phyloP scores from a whole-genome alignment of 495 filamentous ascomycete species.

The Aspergillus avenaceus region DNA sequence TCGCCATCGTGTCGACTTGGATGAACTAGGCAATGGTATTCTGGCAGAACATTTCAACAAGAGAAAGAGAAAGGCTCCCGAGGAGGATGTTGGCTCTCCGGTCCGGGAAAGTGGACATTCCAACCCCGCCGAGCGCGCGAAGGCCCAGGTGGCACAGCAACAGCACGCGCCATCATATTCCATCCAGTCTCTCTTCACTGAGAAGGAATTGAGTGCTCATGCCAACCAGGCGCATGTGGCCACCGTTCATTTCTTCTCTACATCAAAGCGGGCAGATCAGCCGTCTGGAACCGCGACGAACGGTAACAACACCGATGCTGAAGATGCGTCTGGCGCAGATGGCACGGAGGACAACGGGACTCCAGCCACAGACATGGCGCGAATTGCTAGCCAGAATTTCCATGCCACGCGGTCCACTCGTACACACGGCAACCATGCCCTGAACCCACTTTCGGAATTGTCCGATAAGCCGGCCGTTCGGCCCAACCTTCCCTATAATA shows the following conservation, averaged over 20 bases:
- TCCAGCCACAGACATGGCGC: slow-evolving; percentile 63
- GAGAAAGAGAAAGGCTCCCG: slow-evolving; percentile 69
- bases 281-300: slow-evolving; percentile 37
- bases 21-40: slow-evolving; percentile 63
- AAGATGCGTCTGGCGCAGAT: slow-evolving; percentile 36
- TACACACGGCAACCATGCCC: slow-evolving; percentile 50
- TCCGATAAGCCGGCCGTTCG: slow-evolving; percentile 60
- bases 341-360: slow-evolving; percentile 51
- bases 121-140: slow-evolving; percentile 45
- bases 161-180: slow-evolving; percentile 58
- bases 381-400: slow-evolving; percentile 58
- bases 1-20: slow-evolving; percentile 72
- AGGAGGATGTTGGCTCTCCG: slow-evolving; percentile 71
- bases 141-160: slow-evolving; percentile 36
- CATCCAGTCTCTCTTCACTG: slow-evolving; percentile 87
- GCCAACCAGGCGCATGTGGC: slow-evolving; percentile 69
- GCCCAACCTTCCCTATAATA: slow-evolving; percentile 60
- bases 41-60: slow-evolving; percentile 58
- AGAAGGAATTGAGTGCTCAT: slow-evolving; percentile 80
- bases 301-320: slow-evolving; percentile 43
- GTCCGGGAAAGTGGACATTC: slow-evolving; percentile 49
- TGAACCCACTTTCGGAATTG: slow-evolving; percentile 58
- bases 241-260: slow-evolving; percentile 51
- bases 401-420: slow-evolving; percentile 72
- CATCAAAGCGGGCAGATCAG: slow-evolving; percentile 48